Evolutionary conservation across 768 basidiomycete species (phyloP), one percentile per base, ranked within the genome.

Genomic region (Ephemerocybe angulata): DNA sequence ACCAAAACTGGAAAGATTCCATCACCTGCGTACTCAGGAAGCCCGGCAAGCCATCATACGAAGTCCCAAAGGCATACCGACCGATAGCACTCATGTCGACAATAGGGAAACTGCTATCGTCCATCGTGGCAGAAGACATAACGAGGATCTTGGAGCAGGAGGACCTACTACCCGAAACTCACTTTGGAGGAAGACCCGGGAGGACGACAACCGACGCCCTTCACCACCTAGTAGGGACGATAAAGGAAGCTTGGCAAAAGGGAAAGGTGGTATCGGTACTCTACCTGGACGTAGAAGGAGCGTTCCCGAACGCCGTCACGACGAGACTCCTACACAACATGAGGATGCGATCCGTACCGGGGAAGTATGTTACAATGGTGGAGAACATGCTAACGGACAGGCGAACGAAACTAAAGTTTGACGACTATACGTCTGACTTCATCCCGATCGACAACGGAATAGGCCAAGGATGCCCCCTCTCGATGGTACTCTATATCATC

Each of bases 261-360:
- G 49, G 60, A 0, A 61, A 68, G 15, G 73, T 76, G 0, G 72
- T 60, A 1, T 65, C 63, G 2, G 63, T 65, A 0, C 66, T 76
- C 0, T 76, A 70, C 58, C 64, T 76, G 0, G 74, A 78, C 53
- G 67, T 78, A 1, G 63, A 75, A 57, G 74, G 67, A 0, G 74
- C 73, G 1, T 78, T 76, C 54, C 76, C 72, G 1, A 76, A 68
- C 50, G 67, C 65, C 0, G 65, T 65, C 11, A 62, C 56, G 0
- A 64, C 63, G 2, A 30, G 58, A 0, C 65, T 76, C 0, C 30
- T 68, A 7, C 68, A 72, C 52, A 68, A 72, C 55, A 57, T 76
- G 58, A 52, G 59, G 10, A 59, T 54, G 50, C 31, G 60, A 3
- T 28, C 69, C 1, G 59, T 72, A 0, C 66, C 71, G 0, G 22